phyloP scores from a whole-genome alignment of 441 rosid genomes.

The Arabidopsis lyrata region DNA sequence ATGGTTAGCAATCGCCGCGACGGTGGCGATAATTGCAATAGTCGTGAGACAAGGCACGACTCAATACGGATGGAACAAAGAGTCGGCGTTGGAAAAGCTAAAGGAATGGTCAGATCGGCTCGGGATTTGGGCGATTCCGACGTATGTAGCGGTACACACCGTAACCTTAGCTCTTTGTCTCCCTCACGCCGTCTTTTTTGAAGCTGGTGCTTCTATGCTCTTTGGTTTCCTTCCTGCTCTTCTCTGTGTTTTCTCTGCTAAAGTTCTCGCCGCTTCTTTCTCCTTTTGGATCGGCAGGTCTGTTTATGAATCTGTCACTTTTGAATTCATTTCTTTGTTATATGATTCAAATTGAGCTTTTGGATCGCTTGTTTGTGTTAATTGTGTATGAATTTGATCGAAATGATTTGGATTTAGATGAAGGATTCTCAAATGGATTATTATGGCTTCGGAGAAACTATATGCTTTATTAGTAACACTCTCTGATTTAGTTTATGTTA shows the following conservation, averaged over 20 bases:
- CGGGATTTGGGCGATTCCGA: conserved; percentile 89
- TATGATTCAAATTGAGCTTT: background rate
- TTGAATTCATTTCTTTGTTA: background rate
- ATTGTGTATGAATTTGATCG: background rate
- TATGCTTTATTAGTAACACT: background rate
- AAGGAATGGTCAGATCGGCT: conserved; percentile 68
- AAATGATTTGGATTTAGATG: background rate
- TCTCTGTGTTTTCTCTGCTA: conserved; percentile 77
- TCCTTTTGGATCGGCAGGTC: conserved; percentile 96
- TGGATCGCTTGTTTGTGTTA: background rate
- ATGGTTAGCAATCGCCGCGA: conserved; percentile 58
- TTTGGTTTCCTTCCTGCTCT: conserved; percentile 88
- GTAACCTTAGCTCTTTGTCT: conserved; percentile 76
- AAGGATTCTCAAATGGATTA: background rate
- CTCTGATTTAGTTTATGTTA: background rate
- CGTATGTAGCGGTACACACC: conserved; percentile 77
- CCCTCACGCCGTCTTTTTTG: conserved; percentile 88
- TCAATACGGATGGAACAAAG: conserved; percentile 64
- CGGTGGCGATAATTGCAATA: conserved; percentile 45
- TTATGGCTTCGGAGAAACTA: background rate
- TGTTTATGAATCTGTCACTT: background rate
- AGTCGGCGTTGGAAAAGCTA: conserved; percentile 51
- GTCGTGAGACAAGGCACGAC: conserved; percentile 50
- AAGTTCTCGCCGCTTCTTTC: conserved; percentile 87
- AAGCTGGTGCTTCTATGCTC: conserved; percentile 82